phyloP scores from a whole-genome alignment of 2,329 filamentous ascomycete genomes.

The Penicillium sp. region DNA sequence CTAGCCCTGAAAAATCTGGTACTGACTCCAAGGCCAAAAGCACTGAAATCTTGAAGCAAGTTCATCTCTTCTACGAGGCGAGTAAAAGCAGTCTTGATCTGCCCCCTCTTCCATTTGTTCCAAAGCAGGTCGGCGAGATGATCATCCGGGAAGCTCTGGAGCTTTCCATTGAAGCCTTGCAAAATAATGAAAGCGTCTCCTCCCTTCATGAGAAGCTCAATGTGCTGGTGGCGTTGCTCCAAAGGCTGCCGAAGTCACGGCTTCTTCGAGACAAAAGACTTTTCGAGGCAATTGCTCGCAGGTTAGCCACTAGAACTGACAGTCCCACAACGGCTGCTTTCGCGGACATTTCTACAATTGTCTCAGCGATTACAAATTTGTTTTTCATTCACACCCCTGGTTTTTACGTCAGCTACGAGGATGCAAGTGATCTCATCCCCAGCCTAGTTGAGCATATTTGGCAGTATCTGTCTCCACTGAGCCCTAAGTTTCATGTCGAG shows the following conservation, averaged over 20 bases:
- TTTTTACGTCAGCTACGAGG: slow-evolving; percentile 45
- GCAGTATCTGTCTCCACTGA: slow-evolving; percentile 77
- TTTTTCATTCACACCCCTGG: slow-evolving; percentile 41
- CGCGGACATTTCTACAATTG: slow-evolving; percentile 40
- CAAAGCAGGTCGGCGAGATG: slow-evolving; percentile 62
- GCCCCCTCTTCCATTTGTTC: slow-evolving; percentile 62
- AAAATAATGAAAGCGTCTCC: slow-evolving; percentile 29
- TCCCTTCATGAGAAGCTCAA: slow-evolving; percentile 63
- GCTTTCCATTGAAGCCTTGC: slow-evolving; percentile 38
- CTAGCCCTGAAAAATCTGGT: slow-evolving; percentile 26
- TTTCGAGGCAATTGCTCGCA: slow-evolving; percentile 38
- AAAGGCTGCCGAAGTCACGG: slow-evolving; percentile 43
- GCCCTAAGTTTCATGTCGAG: slow-evolving; percentile 93
- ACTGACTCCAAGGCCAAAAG: slow-evolving; percentile 23
- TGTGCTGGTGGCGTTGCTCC: slow-evolving; percentile 58
- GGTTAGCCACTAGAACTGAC: slow-evolving; percentile 25
- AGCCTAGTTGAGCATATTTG: slow-evolving; percentile 75
- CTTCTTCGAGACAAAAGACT: slow-evolving; percentile 39
- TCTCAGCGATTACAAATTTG: slow-evolving; percentile 55
- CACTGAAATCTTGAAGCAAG: slow-evolving; percentile 60
- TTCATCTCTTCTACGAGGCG: slow-evolving; percentile 69
- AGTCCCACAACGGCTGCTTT: slow-evolving; percentile 37
- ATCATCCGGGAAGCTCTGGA: slow-evolving; percentile 64
- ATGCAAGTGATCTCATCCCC: slow-evolving; percentile 66
- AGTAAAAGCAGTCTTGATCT: slow-evolving; percentile 72